Conservation (phyloP, 371 early-diverging fungal genomes). For the Funneliformis caledonium region DNA sequence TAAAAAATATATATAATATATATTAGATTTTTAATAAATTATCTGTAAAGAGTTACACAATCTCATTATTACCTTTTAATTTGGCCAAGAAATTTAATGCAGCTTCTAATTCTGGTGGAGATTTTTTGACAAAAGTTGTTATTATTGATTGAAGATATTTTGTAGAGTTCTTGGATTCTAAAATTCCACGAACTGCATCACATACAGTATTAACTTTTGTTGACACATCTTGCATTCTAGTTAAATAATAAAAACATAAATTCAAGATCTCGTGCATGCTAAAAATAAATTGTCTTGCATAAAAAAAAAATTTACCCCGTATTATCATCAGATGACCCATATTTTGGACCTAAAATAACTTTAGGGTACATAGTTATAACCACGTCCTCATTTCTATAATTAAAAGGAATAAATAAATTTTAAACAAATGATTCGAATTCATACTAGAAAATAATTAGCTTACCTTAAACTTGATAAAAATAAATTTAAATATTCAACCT, state of each 20-base stretch:
- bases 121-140: conserved; percentile 83
- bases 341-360: neutral
- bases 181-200: conserved; percentile 65
- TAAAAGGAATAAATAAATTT: neutral
- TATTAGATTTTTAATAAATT: neutral
- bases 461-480: conserved; percentile 82
- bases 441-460: conserved; percentile 29
- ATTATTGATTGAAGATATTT: conserved; percentile 81
- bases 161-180: conserved; percentile 63
- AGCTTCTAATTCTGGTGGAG: conserved; percentile 84
- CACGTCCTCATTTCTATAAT: conserved; percentile 67
- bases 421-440: neutral
- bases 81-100: conserved; percentile 72
- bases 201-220: conserved; percentile 75
- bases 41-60: neutral
- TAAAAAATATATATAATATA: neutral
- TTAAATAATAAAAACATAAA: neutral
- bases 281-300: no score
- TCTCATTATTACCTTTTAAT: conserved; percentile 53
- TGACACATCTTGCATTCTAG: neutral
- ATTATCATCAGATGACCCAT: neutral
- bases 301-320: no score
- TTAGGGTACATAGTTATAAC: conserved; percentile 65
- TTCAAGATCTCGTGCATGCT: neutral
- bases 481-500: conserved; percentile 88